Percentiles rank a stretch among this genome's conserved stretches.
Evolutionary conservation across 2,329 filamentous ascomycete species (phyloP).

Genomic region (Hypoxylon sp.): DNA sequence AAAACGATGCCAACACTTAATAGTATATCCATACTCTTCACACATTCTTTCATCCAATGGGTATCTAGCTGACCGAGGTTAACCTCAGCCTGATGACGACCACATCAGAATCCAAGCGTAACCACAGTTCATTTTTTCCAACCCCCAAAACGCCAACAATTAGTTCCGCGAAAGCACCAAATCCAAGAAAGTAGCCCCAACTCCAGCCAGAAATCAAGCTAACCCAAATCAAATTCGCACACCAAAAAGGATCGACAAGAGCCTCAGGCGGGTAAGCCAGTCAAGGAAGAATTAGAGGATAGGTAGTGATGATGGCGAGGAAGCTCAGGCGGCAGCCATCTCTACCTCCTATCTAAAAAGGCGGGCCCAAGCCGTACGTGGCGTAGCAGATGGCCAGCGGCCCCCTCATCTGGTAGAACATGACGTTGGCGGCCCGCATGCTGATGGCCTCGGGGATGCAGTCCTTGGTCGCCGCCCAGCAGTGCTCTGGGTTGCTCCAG

Average conservation of each 20-base stretch:
- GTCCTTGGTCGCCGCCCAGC: conserved; percentile 4
- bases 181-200: not conserved
- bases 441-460: conserved; percentile 13
- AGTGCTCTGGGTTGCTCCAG: conserved; percentile 18
- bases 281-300: no score
- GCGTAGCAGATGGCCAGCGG: not conserved
- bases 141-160: not conserved
- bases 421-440: not conserved
- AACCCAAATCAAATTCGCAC: not conserved
- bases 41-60: not conserved
- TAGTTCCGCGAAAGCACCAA: not conserved
- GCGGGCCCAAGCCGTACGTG: conserved; percentile 5
- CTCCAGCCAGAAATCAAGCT: not conserved
- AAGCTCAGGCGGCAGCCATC: not conserved
- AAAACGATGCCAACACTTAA: not conserved
- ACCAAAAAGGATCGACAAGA: not conserved
- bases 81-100: no score
- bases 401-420: not conserved
- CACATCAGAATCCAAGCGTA: no score
- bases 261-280: no score
- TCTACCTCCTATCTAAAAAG: not conserved
- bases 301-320: no score
- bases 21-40: not conserved
- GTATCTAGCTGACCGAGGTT: not conserved
- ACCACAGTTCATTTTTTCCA: not conserved